Evolutionary conservation across 768 basidiomycete species (phyloP), one percentile per base, ranked within the genome.

Genomic region (Lentinula sp.): DNA sequence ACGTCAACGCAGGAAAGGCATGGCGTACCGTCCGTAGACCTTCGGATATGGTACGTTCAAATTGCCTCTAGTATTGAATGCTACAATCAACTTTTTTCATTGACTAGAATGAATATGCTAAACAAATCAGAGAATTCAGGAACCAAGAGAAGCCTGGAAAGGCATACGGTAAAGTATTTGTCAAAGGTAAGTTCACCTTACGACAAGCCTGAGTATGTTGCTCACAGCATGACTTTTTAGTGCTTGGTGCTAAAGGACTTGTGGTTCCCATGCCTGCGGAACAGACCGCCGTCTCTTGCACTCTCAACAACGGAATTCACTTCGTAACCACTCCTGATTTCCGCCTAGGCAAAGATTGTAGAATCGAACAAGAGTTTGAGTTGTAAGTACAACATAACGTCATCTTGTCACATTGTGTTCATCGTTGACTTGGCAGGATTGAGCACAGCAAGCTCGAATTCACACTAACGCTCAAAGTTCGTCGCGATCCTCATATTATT

Each of bases 391-490:
- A 41, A 10, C 50, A 7, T 50, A 35, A 6, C 15, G 18, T 39
- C 13, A 16, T 35, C 55, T 42, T 43, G 32, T 9, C 7, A 41
- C 33, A 28, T 60, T 23, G 35, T 61, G 45, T 35, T 35, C 39
- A 32, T 48, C 54, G 45, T 59, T 62, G 12, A 59, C 33, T 52
- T 32, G 57, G 0, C 64, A 93, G 93, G 36, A 93, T 95, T 63
- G 93, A 95, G 68, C 93, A 95, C 68, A 92, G 85, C 76, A 97
- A 97, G 71, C 85, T 98, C 59, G 94, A 97, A 70, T 97, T 98
- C 74, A 93, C 93, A 3, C 81, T 98, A 23, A 91, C 88, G 0
- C 74, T 98, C 66, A 95, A 94, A 70, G 78, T 98, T 66, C 86
- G 90, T 50, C 85, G 88, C 50, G 93, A 95, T 70, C 85, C 91